phyloP scores from a whole-genome alignment of 768 basidiomycete species.

The button mushroom (Agaricus bisporus) region DNA sequence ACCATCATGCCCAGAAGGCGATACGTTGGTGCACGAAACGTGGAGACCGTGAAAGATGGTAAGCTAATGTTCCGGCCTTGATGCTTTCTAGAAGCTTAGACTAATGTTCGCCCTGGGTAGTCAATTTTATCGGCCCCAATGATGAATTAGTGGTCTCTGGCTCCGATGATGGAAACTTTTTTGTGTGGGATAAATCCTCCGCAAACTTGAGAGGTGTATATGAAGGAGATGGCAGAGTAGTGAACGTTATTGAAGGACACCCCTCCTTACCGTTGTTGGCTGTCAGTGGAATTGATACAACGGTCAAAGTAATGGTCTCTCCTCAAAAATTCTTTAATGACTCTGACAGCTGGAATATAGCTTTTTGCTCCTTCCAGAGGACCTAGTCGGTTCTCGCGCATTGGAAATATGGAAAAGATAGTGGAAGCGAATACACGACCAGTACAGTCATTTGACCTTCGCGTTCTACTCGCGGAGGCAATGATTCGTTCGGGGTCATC shows the following conservation, averaged over 20 bases:
- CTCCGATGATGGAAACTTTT: constrained; percentile 84
- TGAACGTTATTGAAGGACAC: constrained; percentile 86
- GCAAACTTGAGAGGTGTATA: constrained; percentile 67
- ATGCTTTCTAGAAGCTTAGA: background rate
- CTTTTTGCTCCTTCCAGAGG: constrained; percentile 56
- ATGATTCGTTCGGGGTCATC: constrained; percentile 7
- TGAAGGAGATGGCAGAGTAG: constrained; percentile 76
- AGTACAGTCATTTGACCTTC: background rate
- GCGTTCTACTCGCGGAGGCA: constrained; percentile 3
- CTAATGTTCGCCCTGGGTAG: constrained; percentile 27
- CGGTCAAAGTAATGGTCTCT: constrained; percentile 58
- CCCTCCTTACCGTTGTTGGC: constrained; percentile 76
- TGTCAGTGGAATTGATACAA: constrained; percentile 80
- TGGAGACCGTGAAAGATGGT: constrained; percentile 88
- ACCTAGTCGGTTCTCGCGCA: constrained; percentile 47
- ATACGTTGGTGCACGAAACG: constrained; percentile 69
- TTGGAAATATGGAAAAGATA: constrained; percentile 46
- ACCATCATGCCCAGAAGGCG: constrained; percentile 57
- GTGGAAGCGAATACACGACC: constrained; percentile 45
- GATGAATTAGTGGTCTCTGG: constrained; percentile 81
- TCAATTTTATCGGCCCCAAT: constrained; percentile 76
- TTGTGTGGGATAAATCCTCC: constrained; percentile 74
- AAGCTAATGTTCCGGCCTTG: constrained; percentile 18
- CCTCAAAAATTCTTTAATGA: background rate
- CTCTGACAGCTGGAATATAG: constrained; percentile 26